Evolutionary conservation across 2,329 filamentous ascomycete genomes (phyloP).

Genomic region (Fonsecaea pedrosoi): DNA sequence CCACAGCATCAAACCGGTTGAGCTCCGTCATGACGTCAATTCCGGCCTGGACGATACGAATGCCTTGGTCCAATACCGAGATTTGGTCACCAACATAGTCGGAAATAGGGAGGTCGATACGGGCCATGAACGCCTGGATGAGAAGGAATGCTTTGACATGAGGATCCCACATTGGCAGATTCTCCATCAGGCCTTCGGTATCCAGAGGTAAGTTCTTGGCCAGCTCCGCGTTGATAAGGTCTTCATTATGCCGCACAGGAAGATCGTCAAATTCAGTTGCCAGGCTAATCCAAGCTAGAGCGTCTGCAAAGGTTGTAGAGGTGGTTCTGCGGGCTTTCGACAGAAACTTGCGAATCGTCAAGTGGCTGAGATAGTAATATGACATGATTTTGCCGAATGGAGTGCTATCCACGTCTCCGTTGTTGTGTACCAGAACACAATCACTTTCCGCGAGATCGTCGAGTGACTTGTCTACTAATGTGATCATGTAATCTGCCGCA

Average conservation of each 20-base stretch:
- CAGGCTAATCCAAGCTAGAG: slow-evolving; percentile 87
- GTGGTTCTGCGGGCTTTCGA: slow-evolving; percentile 76
- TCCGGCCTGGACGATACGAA: slow-evolving; percentile 93
- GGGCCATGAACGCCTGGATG: slow-evolving; percentile 92
- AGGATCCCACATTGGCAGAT: slow-evolving; percentile 93
- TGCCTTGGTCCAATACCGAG: slow-evolving; percentile 88
- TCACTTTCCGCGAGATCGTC: slow-evolving; percentile 80
- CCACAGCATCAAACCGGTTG: slow-evolving; percentile 74
- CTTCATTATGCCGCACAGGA: slow-evolving; percentile 96
- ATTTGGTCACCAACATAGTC: slow-evolving; percentile 96
- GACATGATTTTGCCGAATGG: slow-evolving; percentile 98
- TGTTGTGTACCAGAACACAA: slow-evolving; percentile 81
- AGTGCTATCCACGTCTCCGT: slow-evolving; percentile 88
- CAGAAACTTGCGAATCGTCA: slow-evolving; percentile 86
- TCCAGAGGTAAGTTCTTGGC: slow-evolving; percentile 73
- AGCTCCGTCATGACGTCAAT: slow-evolving; percentile 93
- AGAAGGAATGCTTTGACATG: slow-evolving; percentile 96
- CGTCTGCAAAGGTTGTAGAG: slow-evolving; percentile 72
- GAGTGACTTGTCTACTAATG: slow-evolving; percentile 87
- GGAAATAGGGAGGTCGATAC: slow-evolving; percentile 88
- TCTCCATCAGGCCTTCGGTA: slow-evolving; percentile 54
- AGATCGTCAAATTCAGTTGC: slow-evolving; percentile 97
- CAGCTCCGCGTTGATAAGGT: slow-evolving; percentile 91
- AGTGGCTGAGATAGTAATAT: slow-evolving; percentile 97
- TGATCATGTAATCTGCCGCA: slow-evolving; percentile 93